Evolutionary conservation across 2,329 filamentous ascomycete species (phyloP), one percentile per base, ranked within the genome.

Genomic region (Sclerotinia sclerotiorum): DNA sequence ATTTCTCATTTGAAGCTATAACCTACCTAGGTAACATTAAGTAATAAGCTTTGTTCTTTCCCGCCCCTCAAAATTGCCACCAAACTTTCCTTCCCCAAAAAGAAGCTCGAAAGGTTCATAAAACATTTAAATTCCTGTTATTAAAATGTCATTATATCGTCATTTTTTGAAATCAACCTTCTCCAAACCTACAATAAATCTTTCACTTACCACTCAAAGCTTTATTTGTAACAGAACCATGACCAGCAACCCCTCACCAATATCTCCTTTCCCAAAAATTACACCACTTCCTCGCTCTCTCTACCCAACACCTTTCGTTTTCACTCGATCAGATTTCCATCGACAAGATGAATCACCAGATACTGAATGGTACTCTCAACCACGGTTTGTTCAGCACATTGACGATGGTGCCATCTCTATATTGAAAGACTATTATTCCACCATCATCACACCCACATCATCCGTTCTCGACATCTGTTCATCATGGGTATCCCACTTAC

Each of bases 361-460:
- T 54, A 56, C 70, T 4, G 42, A 69, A 35, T 76, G 72, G 73
- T 76, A 76, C 32, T 68, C 70, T n/a, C 69, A 74, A 19, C 81
- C 83, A 1, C 79, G 83, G 21, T 83, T 84, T 70, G 83, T 85
- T 1, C 83, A 83, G 15, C 84, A 85, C 69, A 85, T 85, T 72
- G 84, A 85, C 71, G 81, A 84, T 54, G 77, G 79, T 6, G 82
- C 83, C 0, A 83, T 85, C 63, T 73, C 74, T 5, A 76, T 78
- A 0, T 73, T 86, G 2, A 76, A 78, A 32, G 70, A 74, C 2
- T 85, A 86, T 75, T 85, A 85, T 73, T 75, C 75, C n/a, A 70
- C 71, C 0, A 77, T 77, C 1, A 75, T 86, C 5, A 82, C 83
- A 0, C 69, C 69, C 5, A 75, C 73, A 57, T 81, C 82, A 1